Conservation (phyloP, 2,329 filamentous ascomycete genomes). For the Aspergillus thermomutatus region DNA sequence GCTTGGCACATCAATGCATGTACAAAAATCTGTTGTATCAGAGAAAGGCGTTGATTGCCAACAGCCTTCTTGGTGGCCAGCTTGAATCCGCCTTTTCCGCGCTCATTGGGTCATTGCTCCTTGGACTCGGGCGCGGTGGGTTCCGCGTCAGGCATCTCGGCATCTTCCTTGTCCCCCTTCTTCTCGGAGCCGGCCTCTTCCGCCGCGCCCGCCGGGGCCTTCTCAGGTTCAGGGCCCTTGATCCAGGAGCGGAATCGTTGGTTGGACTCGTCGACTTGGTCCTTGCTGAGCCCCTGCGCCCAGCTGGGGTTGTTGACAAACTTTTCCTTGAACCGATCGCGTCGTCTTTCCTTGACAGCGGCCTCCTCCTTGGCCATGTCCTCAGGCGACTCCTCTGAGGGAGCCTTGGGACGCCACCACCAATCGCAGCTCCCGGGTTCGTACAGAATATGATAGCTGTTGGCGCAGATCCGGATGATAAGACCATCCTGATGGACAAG, state of each 20-base stretch:
- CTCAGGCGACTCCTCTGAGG: constrained; percentile 28
- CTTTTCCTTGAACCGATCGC: constrained; percentile 49
- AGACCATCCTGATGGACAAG: constrained; percentile 65
- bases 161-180: constrained; percentile 26
- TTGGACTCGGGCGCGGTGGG: constrained; percentile 18
- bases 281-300: constrained; percentile 49
- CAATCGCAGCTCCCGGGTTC: constrained; percentile 67
- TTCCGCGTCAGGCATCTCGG: constrained; percentile 37
- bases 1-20: no score
- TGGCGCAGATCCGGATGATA: constrained; percentile 70
- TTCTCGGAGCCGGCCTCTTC: constrained; percentile 14
- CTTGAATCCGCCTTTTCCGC: constrained; percentile 17
- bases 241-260: constrained; percentile 48
- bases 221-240: constrained; percentile 25
- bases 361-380: constrained; percentile 34
- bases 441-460: constrained; percentile 77
- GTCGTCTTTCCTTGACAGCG: constrained; percentile 41
- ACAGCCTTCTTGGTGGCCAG: no score
- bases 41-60: no score
- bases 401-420: constrained; percentile 53
- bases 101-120: constrained; percentile 17
- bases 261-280: constrained; percentile 48
- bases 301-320: constrained; percentile 52
- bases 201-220: no score
- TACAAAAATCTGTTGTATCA: no score